Conservation (phyloP, 495 filamentous ascomycete genomes). For the Penicillium steckii region DNA sequence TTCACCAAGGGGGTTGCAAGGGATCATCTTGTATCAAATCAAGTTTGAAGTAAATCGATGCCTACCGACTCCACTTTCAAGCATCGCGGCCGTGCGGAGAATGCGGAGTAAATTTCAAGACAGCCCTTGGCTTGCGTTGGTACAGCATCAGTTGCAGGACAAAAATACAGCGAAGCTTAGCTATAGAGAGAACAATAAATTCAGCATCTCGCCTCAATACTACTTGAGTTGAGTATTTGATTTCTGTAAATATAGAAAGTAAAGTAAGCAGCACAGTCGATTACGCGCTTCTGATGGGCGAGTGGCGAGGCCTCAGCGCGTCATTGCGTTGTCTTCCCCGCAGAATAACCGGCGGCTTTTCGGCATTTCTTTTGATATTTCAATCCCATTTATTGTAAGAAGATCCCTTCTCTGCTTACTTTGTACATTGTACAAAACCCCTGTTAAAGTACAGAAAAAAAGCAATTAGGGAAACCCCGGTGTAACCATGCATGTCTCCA, state of each 20-base stretch:
- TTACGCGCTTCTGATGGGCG: not conserved
- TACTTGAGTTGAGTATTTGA: not conserved
- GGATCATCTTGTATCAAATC: no score
- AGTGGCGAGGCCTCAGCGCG: not conserved
- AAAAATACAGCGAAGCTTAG: no score
- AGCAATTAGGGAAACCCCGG: not conserved
- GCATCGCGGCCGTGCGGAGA: not conserved
- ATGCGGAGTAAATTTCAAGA: not conserved
- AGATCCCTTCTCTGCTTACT: no score
- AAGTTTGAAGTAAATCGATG: not conserved
- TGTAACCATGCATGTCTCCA: not conserved
- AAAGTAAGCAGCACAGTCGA: no score
- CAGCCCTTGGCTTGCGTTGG: not conserved
- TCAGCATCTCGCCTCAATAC: not conserved
- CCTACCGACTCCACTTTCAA: not conserved
- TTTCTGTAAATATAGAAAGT: not conserved
- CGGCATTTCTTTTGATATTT: not conserved
- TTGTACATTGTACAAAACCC: not conserved
- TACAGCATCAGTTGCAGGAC: not conserved
- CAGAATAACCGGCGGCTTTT: not conserved
- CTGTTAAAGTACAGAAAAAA: conserved; percentile 1
- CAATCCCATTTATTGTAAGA: no score
- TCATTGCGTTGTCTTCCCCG: not conserved
- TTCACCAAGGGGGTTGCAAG: no score
- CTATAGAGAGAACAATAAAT: no score